A percentile compares a stretch with the other conserved stretches of the same genome.
phyloP scores from a whole-genome alignment of 345 rosid species.

The Erodium maritimum region DNA sequence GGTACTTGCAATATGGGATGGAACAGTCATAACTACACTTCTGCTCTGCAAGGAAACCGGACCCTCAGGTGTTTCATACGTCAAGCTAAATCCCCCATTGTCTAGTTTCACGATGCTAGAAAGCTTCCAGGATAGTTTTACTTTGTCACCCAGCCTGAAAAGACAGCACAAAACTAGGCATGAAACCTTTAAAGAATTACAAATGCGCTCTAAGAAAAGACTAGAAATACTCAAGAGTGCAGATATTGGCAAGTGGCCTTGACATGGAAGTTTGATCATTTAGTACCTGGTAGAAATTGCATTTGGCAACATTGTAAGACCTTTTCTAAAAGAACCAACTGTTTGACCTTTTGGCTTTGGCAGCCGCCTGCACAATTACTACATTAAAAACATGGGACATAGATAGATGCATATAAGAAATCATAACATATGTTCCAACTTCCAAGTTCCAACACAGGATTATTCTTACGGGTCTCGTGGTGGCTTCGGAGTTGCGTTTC shows the following conservation, averaged over 20 bases:
- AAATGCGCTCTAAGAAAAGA: no score
- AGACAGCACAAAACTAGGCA: conserved; percentile 3
- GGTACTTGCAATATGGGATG: conserved; percentile 69
- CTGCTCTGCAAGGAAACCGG: conserved; percentile 49
- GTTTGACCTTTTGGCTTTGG: conserved; percentile 94
- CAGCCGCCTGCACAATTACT: conserved; percentile 36
- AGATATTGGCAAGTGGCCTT: no score
- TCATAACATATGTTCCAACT: no score
- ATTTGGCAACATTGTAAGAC: conserved; percentile 76
- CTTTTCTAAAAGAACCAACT: conserved; percentile 87
- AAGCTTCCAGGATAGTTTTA: conserved; percentile 84
- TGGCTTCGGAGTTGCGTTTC: conserved; percentile 45
- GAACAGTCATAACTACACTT: conserved; percentile 75
- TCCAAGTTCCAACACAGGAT: no score
- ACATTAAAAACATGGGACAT: no score
- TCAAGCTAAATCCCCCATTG: conserved; percentile 45
- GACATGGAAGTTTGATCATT: no score
- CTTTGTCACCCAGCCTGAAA: conserved; percentile 69
- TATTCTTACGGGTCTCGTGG: conserved; percentile 67
- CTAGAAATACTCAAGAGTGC: no score
- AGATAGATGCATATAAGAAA: no score
- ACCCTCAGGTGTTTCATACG: conserved; percentile 88
- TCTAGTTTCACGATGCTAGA: conserved; percentile 50
- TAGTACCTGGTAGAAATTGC: conserved; percentile 66
- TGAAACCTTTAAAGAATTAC: no score